Base-by-base conservation (phyloP, 2,329 filamentous ascomycete genomes). In the Boeremia lycopersici region DNA sequence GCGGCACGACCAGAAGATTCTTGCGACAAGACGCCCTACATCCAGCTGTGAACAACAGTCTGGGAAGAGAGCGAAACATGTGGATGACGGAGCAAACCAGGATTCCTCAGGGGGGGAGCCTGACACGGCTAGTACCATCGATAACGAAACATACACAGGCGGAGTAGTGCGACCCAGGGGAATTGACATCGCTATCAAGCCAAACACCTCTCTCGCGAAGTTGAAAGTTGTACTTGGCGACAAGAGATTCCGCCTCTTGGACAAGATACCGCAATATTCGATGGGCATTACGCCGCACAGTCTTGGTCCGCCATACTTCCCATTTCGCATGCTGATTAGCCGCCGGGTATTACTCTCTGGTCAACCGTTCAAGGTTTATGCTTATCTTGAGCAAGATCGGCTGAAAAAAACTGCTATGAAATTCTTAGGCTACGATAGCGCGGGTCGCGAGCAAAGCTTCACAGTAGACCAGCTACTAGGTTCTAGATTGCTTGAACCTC, bases 311-410 rank as follows among this genome's bases (percentile, higher is more conserved):
- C n/a, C 29, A 2, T 48, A 41, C 13, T 55, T 55, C 13, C 34
- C 52, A 26, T 55, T 46, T 23, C 31, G 52, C 2, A 31, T 55
- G 46, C 29, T 34, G 5, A 29, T 55, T 12, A 46, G 46, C 0
- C 17, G 12, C 8, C 12, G 44, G 13, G 6, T 3, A 3, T 39
- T 15, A 6, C 17, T 6, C 3, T 30, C 34, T 15, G 33, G 25
- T 1, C 39, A 36, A 8, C 1, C 15, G 12, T 11, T 46, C 11
- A 8, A 23, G 2, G 11, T 55, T 1, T 42, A 49, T 17, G 52
- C 41, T 1, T 55, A 50, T 30, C 36, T 49, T 13, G 17, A 17
- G 29, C 46, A 50, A 2, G 46, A 55, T 6, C 26, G 25, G n/a
- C 9, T 5, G 12, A 55, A 46, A 25, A 25, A 10, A 3, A 13